These are phyloP conservation scores for Vairimorpha necatrix DNA, from an alignment of 371 early-diverging fungal genomes.

Conservation along the genomic window DNA sequence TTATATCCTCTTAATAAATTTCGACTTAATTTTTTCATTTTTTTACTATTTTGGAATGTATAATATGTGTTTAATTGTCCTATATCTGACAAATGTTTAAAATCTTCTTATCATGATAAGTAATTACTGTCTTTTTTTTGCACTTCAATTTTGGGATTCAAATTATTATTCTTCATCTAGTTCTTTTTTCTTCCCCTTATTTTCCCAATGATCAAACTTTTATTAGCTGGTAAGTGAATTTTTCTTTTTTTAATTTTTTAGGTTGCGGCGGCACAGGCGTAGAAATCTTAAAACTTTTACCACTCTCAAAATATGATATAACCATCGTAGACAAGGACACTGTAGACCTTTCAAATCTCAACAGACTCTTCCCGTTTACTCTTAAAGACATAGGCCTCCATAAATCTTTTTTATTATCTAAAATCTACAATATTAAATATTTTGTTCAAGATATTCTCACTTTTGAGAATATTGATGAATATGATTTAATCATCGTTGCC, in stretches of 20 bases:
- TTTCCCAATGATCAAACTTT: constrained; percentile 14
- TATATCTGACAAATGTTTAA: no score
- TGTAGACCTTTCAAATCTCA: constrained; percentile 71
- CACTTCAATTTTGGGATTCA: no score
- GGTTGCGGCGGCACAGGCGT: constrained; percentile 58
- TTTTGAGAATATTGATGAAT: constrained; percentile 9
- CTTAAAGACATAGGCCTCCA: constrained; percentile 47
- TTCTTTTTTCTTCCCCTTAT: no score
- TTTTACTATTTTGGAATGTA: no score
- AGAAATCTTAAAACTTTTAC: constrained; percentile 52
- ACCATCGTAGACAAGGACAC: constrained; percentile 74
- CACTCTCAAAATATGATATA: constrained; percentile 56
- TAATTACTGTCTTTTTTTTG: no score
- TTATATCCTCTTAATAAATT: no score
- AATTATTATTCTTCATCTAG: no score
- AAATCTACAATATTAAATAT: constrained; percentile 11
- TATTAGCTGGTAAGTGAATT: constrained; percentile 49
- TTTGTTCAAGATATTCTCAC: constrained; percentile 17
- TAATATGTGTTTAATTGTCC: no score
- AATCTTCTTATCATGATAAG: no score
- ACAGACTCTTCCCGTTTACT: constrained; percentile 72
- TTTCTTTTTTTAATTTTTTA: constrained; percentile 17
- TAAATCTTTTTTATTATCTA: constrained; percentile 37
- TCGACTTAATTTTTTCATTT: no score
- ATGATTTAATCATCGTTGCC: constrained; percentile 46